Conservation (phyloP, 768 basidiomycete species). For the Gautieria morchelliformis region DNA sequence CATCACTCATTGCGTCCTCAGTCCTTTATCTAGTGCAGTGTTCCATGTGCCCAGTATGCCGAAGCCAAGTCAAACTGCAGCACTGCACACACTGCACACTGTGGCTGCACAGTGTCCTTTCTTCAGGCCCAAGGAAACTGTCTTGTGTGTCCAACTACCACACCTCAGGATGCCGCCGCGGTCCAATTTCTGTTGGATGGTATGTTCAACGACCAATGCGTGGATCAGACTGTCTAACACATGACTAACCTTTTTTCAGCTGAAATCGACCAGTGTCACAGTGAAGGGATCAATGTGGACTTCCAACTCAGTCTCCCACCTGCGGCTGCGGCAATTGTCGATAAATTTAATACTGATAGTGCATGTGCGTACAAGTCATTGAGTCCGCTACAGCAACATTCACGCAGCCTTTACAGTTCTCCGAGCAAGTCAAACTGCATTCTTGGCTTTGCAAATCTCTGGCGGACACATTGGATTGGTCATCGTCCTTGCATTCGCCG, state of each 20-base stretch:
- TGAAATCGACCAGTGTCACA: conserved; percentile 1
- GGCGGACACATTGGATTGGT: conserved; percentile 48
- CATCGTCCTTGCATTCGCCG: conserved; percentile 35
- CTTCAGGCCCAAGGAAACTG: conserved; percentile 2
- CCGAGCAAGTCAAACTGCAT: conserved; percentile 19
- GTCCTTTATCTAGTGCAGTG: not conserved
- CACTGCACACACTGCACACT: not conserved
- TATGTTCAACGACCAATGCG: not conserved
- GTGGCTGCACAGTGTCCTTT: not conserved
- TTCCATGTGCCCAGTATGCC: not conserved
- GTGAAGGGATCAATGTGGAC: not conserved
- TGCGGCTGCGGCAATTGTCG: not conserved
- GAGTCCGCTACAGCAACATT: not conserved
- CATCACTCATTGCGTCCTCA: not conserved
- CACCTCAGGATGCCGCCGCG: not conserved
- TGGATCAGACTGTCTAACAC: not conserved
- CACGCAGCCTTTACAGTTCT: not conserved
- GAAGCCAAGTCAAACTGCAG: not conserved
- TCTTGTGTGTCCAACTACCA: not conserved
- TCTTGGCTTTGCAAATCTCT: conserved; percentile 36
- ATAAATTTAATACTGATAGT: not conserved
- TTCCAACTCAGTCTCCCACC: not conserved
- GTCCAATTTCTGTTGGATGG: conserved; percentile 5
- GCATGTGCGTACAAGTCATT: not conserved
- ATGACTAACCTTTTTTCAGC: not conserved